Evolutionary conservation across 1,284 basidiomycete genomes (phyloP).

Genomic region (Entoloma clypeatum): DNA sequence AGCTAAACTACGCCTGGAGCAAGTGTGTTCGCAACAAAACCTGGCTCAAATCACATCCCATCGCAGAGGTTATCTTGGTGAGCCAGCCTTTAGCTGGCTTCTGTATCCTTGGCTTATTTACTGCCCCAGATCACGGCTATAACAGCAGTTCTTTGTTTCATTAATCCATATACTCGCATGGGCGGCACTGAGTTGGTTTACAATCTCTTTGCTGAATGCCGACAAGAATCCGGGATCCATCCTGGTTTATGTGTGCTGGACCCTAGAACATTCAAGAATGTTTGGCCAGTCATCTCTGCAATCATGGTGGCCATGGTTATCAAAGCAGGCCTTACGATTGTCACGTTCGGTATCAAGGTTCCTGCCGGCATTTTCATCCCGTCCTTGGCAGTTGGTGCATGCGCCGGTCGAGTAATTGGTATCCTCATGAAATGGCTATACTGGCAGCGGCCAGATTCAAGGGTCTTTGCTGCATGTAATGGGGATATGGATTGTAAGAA

Average conservation of each 20-base stretch:
- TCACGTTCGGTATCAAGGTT: conserved; percentile 93
- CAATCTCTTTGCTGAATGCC: conserved; percentile 88
- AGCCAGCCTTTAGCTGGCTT: not conserved
- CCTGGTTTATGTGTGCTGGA: conserved; percentile 71
- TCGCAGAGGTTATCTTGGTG: conserved; percentile 83
- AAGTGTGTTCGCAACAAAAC: conserved; percentile 77
- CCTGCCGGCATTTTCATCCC: conserved; percentile 98
- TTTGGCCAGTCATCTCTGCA: conserved; percentile 63
- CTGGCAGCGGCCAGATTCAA: conserved; percentile 57
- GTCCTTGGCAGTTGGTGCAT: conserved; percentile 95
- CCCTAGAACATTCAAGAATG: conserved; percentile 53
- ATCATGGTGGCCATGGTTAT: conserved; percentile 77
- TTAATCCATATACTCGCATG: conserved; percentile 91
- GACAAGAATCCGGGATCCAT: conserved; percentile 46
- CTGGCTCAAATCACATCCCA: conserved; percentile 77
- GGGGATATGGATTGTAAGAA: conserved; percentile 60
- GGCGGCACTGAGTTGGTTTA: conserved; percentile 93
- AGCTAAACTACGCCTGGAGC: conserved; percentile 88
- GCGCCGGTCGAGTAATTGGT: conserved; percentile 88
- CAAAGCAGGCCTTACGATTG: conserved; percentile 80
- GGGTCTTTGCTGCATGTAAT: conserved; percentile 65
- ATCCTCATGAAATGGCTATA: conserved; percentile 80
- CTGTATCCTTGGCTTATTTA: not conserved
- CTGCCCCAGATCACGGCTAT: conserved; percentile 63
- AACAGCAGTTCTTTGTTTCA: conserved; percentile 77